Conservation (phyloP, 768 basidiomycete species). For the Boletus speciosus region DNA sequence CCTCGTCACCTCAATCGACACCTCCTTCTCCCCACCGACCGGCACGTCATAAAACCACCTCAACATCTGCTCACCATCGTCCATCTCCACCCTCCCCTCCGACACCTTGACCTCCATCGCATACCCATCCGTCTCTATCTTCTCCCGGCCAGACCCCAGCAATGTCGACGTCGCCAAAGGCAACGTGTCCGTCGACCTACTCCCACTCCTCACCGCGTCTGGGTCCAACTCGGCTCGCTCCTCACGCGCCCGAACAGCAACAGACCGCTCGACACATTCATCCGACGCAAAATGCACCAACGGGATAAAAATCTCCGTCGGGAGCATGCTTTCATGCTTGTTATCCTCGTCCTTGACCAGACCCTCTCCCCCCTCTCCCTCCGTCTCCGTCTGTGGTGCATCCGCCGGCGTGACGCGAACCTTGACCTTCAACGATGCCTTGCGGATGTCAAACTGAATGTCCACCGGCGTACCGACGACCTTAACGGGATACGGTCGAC, state of each 20-base stretch:
- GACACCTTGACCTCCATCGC: slow-evolving; percentile 43
- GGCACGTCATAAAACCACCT: slow-evolving; percentile 47
- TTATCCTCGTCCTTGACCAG: slow-evolving; percentile 10
- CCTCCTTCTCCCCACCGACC: slow-evolving; percentile 22
- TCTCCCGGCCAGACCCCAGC: not conserved
- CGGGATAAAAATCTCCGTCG: slow-evolving; percentile 92
- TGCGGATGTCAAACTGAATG: slow-evolving; percentile 72
- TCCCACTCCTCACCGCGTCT: not conserved
- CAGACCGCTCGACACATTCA: slow-evolving; percentile 23
- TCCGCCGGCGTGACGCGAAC: slow-evolving; percentile 65
- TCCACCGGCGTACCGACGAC: slow-evolving; percentile 65
- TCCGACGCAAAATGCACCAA: slow-evolving; percentile 80
- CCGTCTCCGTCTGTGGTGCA: slow-evolving; percentile 19
- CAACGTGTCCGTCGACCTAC: slow-evolving; percentile 17
- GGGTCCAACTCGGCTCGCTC: not conserved
- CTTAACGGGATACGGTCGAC: slow-evolving; percentile 75
- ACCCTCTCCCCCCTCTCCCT: not conserved
- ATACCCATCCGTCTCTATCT: slow-evolving; percentile 27
- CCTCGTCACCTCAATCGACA: slow-evolving; percentile 42
- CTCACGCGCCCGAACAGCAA: not conserved
- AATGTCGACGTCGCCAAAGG: slow-evolving; percentile 1
- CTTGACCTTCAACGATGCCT: slow-evolving; percentile 65
- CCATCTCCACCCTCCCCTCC: slow-evolving; percentile 45
- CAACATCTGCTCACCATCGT: slow-evolving; percentile 49
- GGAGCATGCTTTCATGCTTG: slow-evolving; percentile 34